Evolutionary conservation across 768 basidiomycete species (phyloP), one percentile per base, ranked within the genome.

Genomic region (Lactifluus echinatus): DNA sequence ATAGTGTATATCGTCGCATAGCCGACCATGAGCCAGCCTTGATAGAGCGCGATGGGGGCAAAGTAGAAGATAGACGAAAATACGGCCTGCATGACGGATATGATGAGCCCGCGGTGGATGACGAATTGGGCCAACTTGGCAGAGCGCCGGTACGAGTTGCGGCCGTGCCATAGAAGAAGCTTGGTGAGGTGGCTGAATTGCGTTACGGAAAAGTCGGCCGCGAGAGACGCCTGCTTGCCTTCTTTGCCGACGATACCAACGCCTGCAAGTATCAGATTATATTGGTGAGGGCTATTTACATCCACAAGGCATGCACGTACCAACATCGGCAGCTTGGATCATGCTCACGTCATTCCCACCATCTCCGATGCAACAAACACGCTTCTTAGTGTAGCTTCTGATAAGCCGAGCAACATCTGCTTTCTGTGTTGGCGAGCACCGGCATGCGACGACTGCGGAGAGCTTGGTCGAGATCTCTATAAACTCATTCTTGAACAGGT

Each of bases 301-400:
- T 21, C 2, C 11, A 42, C 40, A 19, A 19, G 31, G 31, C 31
- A 46, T 10, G 21, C 4, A 83, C 92, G 68, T 47, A 93, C 93
- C 95, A 57, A 99, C 93, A 66, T 98, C 93, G 2, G 96, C 96
- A 1, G 96, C 96, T 67, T 98, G 96, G 60, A 99, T 99, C 96
- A 99, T 99, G 69, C 90, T 93, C 61, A 99, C 96, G 68, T 99
- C 96, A 69, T 99, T 99, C 4, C 96, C 96, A 33, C 96, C 96
- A 72, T 99, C 96, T 2, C 96, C 96, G 57, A 98, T 98, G 68
- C 96, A 98, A 70, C 95, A 98, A 0, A 99, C 95, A 0, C 95
- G 83, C 70, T 97, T 98, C 73, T 84, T 88, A 2, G 95, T 96
- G 67, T 85, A 84, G 17, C 80, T 76, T 7, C 96, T 85, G 60